Evolutionary conservation across 2,329 filamentous ascomycete genomes (phyloP).

Genomic region (Anthostomella pinea): DNA sequence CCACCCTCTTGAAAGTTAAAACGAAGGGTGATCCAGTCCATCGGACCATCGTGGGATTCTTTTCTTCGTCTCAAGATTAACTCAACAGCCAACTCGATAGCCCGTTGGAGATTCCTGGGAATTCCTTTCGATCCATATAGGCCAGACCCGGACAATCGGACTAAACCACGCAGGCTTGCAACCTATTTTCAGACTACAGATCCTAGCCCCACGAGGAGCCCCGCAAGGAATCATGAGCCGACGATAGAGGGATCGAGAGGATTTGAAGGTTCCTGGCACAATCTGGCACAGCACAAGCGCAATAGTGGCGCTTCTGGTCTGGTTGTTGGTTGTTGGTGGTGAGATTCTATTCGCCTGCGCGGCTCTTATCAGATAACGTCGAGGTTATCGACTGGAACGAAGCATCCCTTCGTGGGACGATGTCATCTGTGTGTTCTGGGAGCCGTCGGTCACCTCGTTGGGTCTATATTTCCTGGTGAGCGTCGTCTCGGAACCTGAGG

Average conservation of each 20-base stretch:
- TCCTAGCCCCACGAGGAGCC: too few species aligned
- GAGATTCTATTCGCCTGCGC: constrained; percentile 27
- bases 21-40: neutral
- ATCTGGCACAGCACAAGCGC: constrained; percentile 16
- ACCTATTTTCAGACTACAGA: too few species aligned
- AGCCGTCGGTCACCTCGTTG: too few species aligned
- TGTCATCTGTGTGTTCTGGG: constrained; percentile 16
- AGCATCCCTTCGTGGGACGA: constrained; percentile 20
- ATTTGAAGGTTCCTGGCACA: too few species aligned
- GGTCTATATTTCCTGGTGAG: constrained; percentile 1
- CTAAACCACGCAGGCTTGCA: too few species aligned
- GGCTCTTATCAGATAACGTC: constrained; percentile 29
- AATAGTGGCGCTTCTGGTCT: constrained; percentile 21
- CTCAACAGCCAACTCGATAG: too few species aligned
- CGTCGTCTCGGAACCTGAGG: neutral
- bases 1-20: constrained; percentile 1
- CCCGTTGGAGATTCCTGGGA: too few species aligned
- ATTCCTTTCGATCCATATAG: too few species aligned
- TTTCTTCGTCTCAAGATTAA: too few species aligned
- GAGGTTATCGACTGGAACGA: constrained; percentile 26
- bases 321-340: constrained; percentile 17
- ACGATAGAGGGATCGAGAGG: constrained; percentile 6
- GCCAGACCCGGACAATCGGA: too few species aligned
- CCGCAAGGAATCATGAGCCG: too few species aligned
- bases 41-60: too few species aligned